Base-by-base conservation (phyloP, 352 stramenopile genomes). In the Globisporangium abappressorium region DNA sequence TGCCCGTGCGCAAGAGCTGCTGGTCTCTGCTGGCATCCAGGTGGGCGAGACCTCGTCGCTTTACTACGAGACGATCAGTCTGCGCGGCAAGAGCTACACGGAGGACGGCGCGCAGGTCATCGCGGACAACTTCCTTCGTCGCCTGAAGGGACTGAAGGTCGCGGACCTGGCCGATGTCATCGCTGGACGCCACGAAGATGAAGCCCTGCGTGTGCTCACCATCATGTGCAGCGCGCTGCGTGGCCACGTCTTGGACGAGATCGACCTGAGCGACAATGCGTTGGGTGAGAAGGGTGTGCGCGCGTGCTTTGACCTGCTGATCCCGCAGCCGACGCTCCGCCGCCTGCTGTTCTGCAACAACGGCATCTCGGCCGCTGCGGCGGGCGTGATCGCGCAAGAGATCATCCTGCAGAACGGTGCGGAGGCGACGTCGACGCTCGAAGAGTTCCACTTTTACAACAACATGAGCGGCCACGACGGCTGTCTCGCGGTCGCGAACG, bases 161-260 rank as follows among this genome's bases (percentile, higher is more conserved):
- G 88, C 89, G 7, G 93, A 98, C 69, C 69, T 98, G 43, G 88
- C 87, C 8, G 94, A 98, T 69, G 93, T 98, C 56, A 98, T 98
- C 57, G 93, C 94, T 5, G 88, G 89, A 0, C 88, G 92, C 24
- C 87, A 80, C 18, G 94, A 98, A 65, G 91, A 96, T 62, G 86
- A 97, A 70, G 94, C 91, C 24, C 73, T 98, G 33, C 76, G 88
- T 28, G 93, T 98, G 30, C 80, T 98, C 9, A 73, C 80, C 55
- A 85, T 78, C 20, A 85, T 98, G 64, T 95, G 85, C 64, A 70
- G 78, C 51, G 84, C 91, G 26, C 82, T 98, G 49, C 74, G 68
- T 51, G 81, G 87, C 51, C 80, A 93, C 62, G 62, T 88, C 22
- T 78, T 98, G 4, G 80, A 93, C 9, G 73, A 91, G 65, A 94